phyloP scores from a whole-genome alignment of 345 rosid species.

The Euphorbia peplus region DNA sequence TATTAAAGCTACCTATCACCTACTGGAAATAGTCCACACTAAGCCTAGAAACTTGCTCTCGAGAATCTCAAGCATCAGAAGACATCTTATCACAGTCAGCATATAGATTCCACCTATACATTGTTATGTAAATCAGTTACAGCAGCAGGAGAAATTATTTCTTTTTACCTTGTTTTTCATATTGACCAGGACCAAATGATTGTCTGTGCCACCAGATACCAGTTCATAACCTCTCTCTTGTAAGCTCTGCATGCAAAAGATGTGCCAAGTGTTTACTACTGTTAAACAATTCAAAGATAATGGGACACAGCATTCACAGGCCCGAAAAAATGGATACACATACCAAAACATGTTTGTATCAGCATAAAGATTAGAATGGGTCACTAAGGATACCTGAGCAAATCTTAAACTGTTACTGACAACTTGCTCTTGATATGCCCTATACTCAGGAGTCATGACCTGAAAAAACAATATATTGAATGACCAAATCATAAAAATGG shows the following conservation, averaged over 20 bases:
- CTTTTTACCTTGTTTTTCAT: slow-evolving; percentile 66
- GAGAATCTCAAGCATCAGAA: not conserved
- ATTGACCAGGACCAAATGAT: slow-evolving; percentile 90
- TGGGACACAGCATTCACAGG: not conserved
- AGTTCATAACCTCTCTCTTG: slow-evolving; percentile 71
- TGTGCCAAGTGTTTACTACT: not conserved
- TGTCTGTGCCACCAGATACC: slow-evolving; percentile 96
- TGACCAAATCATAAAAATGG: slow-evolving; percentile 15
- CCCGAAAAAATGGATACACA: slow-evolving; percentile 6
- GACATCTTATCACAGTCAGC: not conserved
- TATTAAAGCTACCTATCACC: not conserved
- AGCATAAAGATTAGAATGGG: not conserved
- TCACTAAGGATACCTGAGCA: slow-evolving; percentile 51
- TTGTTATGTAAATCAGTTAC: not conserved
- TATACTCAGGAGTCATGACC: slow-evolving; percentile 81
- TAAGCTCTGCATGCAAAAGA: slow-evolving; percentile 55
- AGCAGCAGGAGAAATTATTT: not conserved
- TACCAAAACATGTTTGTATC: slow-evolving; percentile 8
- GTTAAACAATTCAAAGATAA: slow-evolving; percentile 20
- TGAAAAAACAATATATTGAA: slow-evolving; percentile 18
- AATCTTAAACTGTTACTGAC: slow-evolving; percentile 69
- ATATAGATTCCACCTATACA: not conserved
- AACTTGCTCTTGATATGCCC: slow-evolving; percentile 89
- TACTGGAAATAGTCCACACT: not conserved
- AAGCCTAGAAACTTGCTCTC: not conserved